A percentile compares a stretch with the other conserved stretches of the same genome.
phyloP scores from a whole-genome alignment of 2,329 filamentous ascomycete species.

The Phialocephala subalpina region DNA sequence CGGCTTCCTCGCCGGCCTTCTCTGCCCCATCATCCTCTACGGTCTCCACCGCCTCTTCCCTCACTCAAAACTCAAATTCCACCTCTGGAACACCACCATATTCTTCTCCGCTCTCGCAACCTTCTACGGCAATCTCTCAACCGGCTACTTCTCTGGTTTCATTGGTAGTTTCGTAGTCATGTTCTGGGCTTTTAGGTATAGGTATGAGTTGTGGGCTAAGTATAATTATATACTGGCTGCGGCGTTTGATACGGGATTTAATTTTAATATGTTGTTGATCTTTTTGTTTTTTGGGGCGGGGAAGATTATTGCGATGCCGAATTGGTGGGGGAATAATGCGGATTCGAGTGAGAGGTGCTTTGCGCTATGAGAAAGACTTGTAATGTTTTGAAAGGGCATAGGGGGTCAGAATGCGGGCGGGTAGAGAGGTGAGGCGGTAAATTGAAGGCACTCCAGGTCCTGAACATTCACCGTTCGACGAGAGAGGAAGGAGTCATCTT shows the following conservation, averaged over 20 bases:
- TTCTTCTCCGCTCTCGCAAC: slow-evolving; percentile 62
- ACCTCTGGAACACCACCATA: slow-evolving; percentile 68
- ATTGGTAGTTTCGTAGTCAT: slow-evolving; percentile 67
- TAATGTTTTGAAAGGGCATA: too few relatives aligned
- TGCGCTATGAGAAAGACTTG: slow-evolving; percentile 49
- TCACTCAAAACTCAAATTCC: slow-evolving; percentile 50
- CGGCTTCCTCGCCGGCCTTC: slow-evolving; percentile 59
- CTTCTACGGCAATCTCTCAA: slow-evolving; percentile 67
- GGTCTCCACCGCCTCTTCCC: slow-evolving; percentile 61
- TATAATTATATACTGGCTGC: slow-evolving; percentile 70
- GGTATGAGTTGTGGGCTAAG: slow-evolving; percentile 63
- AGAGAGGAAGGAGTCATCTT: too few relatives aligned
- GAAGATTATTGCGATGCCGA: slow-evolving; percentile 63
- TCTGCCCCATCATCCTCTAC: slow-evolving; percentile 57
- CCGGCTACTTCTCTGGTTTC: slow-evolving; percentile 63
- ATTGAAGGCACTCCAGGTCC: too few relatives aligned
- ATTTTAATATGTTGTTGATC: slow-evolving; percentile 67
- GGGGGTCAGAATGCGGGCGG: too few relatives aligned
- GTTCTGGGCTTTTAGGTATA: slow-evolving; percentile 63
- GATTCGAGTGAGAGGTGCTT: slow-evolving; percentile 66
- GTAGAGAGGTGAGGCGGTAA: too few relatives aligned
- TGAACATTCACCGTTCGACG: too few relatives aligned
- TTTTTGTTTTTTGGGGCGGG: slow-evolving; percentile 66
- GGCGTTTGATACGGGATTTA: slow-evolving; percentile 69
- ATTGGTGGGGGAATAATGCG: slow-evolving; percentile 70